Conservation (phyloP, 306 rosid species). For the Rosa chinensis region DNA sequence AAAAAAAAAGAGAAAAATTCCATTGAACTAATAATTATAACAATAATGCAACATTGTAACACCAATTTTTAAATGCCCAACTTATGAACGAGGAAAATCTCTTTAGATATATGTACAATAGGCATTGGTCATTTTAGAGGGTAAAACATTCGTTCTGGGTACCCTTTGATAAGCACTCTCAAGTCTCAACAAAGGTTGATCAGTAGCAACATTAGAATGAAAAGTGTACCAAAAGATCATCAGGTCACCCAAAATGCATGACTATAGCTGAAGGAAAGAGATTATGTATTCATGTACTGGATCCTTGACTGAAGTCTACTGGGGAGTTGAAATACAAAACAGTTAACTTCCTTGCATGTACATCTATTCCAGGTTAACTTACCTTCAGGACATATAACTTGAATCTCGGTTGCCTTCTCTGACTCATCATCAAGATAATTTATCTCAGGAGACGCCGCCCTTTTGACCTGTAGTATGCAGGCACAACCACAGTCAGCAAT, state of each 20-base stretch:
- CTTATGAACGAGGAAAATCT: neutral
- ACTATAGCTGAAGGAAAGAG: neutral
- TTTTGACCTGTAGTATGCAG: slow-evolving; percentile 60
- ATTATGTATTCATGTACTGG: too few species aligned
- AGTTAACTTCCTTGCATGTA: neutral
- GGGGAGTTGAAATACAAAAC: neutral
- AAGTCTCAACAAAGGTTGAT: neutral
- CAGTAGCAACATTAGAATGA: neutral
- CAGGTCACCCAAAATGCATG: too few species aligned
- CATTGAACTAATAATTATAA: neutral
- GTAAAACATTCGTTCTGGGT: neutral
- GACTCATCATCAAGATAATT: slow-evolving; percentile 43
- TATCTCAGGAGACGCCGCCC: slow-evolving; percentile 35
- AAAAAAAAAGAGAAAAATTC: neutral
- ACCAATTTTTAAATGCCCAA: neutral
- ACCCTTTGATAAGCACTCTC: neutral
- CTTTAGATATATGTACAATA: neutral
- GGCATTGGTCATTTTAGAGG: neutral
- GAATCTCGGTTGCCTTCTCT: slow-evolving; percentile 39
- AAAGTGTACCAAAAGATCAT: neutral
- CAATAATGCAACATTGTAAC: neutral
- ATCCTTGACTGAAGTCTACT: neutral
- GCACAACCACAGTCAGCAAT: slow-evolving; percentile 21
- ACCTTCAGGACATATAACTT: slow-evolving; percentile 49
- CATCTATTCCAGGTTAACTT: slow-evolving; percentile 7